Evolutionary conservation across 441 rosid genomes (phyloP).

Genomic region (Jatropha multifida): DNA sequence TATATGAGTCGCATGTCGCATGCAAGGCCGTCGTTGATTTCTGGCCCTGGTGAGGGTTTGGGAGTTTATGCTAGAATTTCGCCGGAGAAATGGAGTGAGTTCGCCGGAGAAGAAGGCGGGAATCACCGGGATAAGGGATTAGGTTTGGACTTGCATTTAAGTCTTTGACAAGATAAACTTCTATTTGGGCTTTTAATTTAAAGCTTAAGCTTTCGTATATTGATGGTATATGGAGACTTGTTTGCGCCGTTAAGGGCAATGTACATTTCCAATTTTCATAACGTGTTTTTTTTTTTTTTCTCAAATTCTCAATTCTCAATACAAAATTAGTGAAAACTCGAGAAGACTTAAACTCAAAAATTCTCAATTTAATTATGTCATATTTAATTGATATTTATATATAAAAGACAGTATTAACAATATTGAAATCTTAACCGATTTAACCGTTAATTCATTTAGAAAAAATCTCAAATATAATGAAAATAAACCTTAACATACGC

Average conservation of each 20-base stretch:
- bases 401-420: too few species aligned
- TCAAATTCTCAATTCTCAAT: neutral
- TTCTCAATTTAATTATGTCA: too few species aligned
- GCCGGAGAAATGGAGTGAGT: constrained; percentile 32
- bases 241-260: neutral
- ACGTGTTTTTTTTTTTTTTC: neutral
- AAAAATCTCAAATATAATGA: too few species aligned
- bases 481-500: too few species aligned
- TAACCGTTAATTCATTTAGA: too few species aligned
- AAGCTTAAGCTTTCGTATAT: neutral
- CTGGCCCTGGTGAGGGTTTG: constrained; percentile 21
- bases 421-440: too few species aligned
- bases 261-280: neutral
- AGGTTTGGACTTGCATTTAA: constrained; percentile 60
- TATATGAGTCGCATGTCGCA: constrained; percentile 21
- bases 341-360: too few species aligned
- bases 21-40: constrained; percentile 23
- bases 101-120: constrained; percentile 30
- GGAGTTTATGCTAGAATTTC: constrained; percentile 29
- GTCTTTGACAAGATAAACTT: constrained; percentile 37
- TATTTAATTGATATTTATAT: too few species aligned
- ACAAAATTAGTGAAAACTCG: too few species aligned
- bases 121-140: constrained; percentile 37
- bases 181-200: constrained; percentile 4
- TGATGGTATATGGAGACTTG: neutral